Base-by-base conservation (phyloP, 495 filamentous ascomycete species). In the Hypomontagnella submonticulosa region DNA sequence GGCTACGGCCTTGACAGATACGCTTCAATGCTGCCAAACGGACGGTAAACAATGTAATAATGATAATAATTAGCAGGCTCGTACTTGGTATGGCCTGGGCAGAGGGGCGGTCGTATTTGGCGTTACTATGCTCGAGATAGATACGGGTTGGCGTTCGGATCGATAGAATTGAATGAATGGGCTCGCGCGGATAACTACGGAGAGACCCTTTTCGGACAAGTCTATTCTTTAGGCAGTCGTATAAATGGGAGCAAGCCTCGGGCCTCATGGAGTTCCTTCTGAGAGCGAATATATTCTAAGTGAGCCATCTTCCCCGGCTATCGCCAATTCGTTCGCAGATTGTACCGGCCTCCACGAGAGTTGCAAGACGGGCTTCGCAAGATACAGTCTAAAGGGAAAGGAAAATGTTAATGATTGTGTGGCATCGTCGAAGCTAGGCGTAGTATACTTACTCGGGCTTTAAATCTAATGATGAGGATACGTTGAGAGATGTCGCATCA, bases 231-330 rank as follows among this genome's bases (percentile, higher is more conserved):
- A 52, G 43, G 42, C 38, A 41, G 41, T 41, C 19, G 23, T 42
- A 47, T 62, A 46, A 43, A 55, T n/a, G 38, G 40, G 19, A 47
- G 37, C 46, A 56, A 48, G 9, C 1, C 11, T 27, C 23, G 23
- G 38, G 6, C 16, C 33, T 73, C 61, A 67, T 34, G 48, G 18
- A 57, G 53, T 61, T 43, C 52, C 37, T 19, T 52, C 47, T 4
- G 75, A 75, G 53, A 92, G 75, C 37, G 76, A 77, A 76, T 90
- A 91, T 73, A 97, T 81, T 62, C 92, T 83, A 33, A 92, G 79
- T 47, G 92, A 93, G 43, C 84, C 84, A 75, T 97, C 93, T 72
- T 94, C 92, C 58, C 92, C 93, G 38, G 89, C 89, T 58, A 96
- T 83, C 5, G 90, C 92, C 65, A 96, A 78, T 73, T 91, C 84